Base-by-base conservation (phyloP, 176 grass and related monocot species). In the Eremochloa ophiuroides region DNA sequence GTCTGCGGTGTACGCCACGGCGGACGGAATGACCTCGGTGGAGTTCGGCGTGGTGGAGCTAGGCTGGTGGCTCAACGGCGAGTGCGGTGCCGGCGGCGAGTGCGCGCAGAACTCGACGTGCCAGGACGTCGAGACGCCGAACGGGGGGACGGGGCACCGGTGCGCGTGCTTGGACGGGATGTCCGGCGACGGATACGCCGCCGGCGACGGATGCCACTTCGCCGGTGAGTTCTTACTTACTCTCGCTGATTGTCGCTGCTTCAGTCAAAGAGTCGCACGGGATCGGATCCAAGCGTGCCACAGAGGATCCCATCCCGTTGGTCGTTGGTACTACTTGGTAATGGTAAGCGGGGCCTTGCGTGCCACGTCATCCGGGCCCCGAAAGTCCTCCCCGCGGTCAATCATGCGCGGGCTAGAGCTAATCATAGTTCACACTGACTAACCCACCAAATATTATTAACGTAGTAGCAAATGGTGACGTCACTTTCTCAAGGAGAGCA, bases 41-140 rank as follows among this genome's bases (percentile, higher is more conserved):
- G 60, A 87, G 56, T 42, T 98, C 84, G 33, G 65, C 48, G 7
- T 62, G 5, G 79, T 40, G 3, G 88, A 98, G 88, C 18, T 93
- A 0, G 88, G 66, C 0, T 98, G 95, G 95, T 98, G 95, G 95
- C 31, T 98, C 55, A 9, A 82, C 31, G 92, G 95, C 28, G 5
- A 1, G 16, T 94, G 95, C 74, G 53, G 8, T 13, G 13, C 1
- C 1, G 40, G 1, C 62, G 30, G 6, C 14, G 0, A 16, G 8
- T 94, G 95, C 53, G 75, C 84, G 7, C 4, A 7, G 7, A 91
- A 93, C 69, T 90, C 95, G 3, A 71, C 15, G 9, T 98, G 92
- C 76, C 0, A 1, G 9, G 4, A 9, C 18, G 70, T 91, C 1
- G 0, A 0, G 6, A 77, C 70, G 3, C 70, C 71, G 9, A 25